These are phyloP conservation scores for Neofusicoccum cordaticola DNA, from an alignment of 2,329 filamentous ascomycete genomes.

Conservation along the genomic window DNA sequence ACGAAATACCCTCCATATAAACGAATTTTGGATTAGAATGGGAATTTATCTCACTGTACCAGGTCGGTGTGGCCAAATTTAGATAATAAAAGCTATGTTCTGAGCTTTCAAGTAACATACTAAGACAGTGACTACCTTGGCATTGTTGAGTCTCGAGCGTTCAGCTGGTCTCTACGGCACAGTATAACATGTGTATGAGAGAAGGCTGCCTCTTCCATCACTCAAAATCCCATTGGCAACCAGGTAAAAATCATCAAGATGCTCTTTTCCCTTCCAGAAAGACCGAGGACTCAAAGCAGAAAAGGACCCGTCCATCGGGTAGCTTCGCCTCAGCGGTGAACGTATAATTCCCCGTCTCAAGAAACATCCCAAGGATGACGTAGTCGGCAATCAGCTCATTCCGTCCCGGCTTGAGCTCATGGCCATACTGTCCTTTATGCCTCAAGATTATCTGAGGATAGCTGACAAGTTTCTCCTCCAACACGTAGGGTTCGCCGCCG, in stretches of 20 bases:
- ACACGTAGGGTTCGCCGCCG: neutral
- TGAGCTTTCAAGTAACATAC: too few relatives aligned
- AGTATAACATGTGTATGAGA: too few relatives aligned
- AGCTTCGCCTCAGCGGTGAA: neutral
- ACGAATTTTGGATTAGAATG: too few relatives aligned
- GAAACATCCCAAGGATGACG: neutral
- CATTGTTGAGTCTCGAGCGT: too few relatives aligned
- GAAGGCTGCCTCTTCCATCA: too few relatives aligned
- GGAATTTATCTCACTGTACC: too few relatives aligned
- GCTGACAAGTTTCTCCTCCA: neutral
- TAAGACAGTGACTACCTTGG: too few relatives aligned
- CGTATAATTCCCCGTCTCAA: neutral
- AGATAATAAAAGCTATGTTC: too few relatives aligned
- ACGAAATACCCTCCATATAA: too few relatives aligned
- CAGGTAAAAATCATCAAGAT: neutral
- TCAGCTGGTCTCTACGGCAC: too few relatives aligned
- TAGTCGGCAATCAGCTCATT: neutral
- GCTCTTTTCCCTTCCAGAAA: neutral
- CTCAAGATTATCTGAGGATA: neutral
- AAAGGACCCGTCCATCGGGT: neutral
- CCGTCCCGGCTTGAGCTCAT: neutral
- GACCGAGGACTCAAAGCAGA: neutral
- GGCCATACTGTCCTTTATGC: neutral
- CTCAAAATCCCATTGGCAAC: too few relatives aligned
- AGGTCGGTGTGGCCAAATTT: too few relatives aligned